A percentile compares a stretch with the other conserved stretches of the same genome.
Evolutionary conservation across 2,329 filamentous ascomycete species (phyloP).

Genomic region (Colletotrichum aenigma): DNA sequence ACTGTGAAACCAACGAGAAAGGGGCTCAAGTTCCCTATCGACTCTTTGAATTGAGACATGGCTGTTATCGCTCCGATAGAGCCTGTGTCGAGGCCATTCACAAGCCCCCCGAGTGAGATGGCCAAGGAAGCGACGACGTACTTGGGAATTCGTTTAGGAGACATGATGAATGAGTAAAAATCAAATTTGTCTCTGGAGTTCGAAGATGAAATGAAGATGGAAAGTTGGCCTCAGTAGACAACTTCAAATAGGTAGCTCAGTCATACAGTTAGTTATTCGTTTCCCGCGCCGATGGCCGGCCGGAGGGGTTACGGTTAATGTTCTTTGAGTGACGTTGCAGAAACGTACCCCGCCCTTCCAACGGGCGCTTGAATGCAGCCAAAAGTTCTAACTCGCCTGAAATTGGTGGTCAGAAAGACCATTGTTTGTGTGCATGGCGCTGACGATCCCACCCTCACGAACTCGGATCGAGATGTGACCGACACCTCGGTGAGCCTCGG

Average conservation of each 20-base stretch:
- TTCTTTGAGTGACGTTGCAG: neutral
- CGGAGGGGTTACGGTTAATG: neutral
- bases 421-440: neutral
- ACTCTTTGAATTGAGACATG: slow-evolving; percentile 34
- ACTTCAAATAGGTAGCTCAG: neutral
- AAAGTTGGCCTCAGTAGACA: neutral
- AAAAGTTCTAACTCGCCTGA: neutral
- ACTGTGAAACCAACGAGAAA: slow-evolving; percentile 63
- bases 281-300: neutral
- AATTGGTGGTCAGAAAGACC: neutral
- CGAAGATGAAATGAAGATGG: fast-evolving
- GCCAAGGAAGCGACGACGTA: neutral
- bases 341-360: neutral
- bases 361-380: neutral
- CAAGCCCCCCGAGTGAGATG: neutral
- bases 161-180: neutral
- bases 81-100: slow-evolving; percentile 38
- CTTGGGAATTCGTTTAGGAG: neutral
- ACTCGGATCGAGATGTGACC: neutral
- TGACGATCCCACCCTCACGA: neutral
- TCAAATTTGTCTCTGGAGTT: fast-evolving
- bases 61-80: slow-evolving; percentile 35
- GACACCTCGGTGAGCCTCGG: neutral
- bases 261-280: neutral
- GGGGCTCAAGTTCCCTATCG: slow-evolving; percentile 52